These are phyloP conservation scores for Sporothrix phasma DNA, from an alignment of 2,329 filamentous ascomycete genomes.

Conservation along the genomic window DNA sequence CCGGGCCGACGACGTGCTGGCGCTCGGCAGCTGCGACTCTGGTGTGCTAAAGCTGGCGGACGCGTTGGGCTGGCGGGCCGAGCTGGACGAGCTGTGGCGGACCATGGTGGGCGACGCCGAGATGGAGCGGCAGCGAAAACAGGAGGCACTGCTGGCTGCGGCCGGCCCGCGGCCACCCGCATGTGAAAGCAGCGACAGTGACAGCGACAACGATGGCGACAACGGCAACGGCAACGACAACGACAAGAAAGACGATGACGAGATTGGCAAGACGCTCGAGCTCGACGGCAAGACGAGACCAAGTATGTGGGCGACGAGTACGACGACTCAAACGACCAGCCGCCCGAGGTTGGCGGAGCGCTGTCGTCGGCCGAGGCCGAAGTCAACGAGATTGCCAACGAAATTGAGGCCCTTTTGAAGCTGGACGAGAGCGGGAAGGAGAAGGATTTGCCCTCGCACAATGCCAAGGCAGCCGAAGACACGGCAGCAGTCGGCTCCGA, in stretches of 20 bases:
- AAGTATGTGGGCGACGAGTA: not conserved
- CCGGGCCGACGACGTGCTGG: slow-evolving; percentile 71
- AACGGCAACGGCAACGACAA: not conserved
- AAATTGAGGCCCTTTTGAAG: slow-evolving; percentile 15
- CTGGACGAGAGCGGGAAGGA: slow-evolving; percentile 7
- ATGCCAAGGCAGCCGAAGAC: not conserved
- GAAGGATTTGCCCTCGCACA: not conserved
- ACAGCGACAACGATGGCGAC: slow-evolving; percentile 1
- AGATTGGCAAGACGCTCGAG: too few relatives aligned
- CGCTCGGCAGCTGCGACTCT: slow-evolving; percentile 73
- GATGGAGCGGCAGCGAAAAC: slow-evolving; percentile 38
- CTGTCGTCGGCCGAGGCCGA: slow-evolving; percentile 14
- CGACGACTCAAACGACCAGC: slow-evolving; percentile 7
- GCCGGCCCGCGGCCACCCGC: slow-evolving; percentile 25
- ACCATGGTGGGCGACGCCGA: slow-evolving; percentile 52
- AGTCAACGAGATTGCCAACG: slow-evolving; percentile 16
- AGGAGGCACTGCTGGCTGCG: slow-evolving; percentile 34
- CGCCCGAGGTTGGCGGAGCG: slow-evolving; percentile 11
- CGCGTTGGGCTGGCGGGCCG: slow-evolving; percentile 73
- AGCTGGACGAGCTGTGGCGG: slow-evolving; percentile 70
- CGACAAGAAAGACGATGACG: not conserved
- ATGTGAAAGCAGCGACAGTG: slow-evolving; percentile 22
- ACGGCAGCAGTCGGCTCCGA: not conserved
- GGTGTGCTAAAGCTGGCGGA: slow-evolving; percentile 71
- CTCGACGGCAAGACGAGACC: not conserved